phyloP scores from a whole-genome alignment of 495 filamentous ascomycete species.

The Penicillium subrubescens region DNA sequence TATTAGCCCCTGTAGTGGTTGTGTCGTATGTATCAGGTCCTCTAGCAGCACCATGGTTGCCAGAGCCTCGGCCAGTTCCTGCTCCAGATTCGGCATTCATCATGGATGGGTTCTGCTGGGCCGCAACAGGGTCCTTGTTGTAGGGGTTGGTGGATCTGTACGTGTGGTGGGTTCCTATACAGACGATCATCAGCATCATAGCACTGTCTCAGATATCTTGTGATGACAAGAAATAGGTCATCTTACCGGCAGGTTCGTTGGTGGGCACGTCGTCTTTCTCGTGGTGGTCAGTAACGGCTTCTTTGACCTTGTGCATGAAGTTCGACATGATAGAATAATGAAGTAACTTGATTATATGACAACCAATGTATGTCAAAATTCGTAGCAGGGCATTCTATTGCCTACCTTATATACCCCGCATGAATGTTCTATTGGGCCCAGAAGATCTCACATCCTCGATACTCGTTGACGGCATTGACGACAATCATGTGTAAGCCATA shows the following conservation, averaged over 20 bases:
- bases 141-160: slow-evolving; percentile 1
- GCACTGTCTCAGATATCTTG: background rate
- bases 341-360: background rate
- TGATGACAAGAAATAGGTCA: no score
- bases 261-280: background rate
- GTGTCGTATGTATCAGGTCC: slow-evolving; percentile 7
- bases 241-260: background rate
- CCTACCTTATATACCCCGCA: background rate
- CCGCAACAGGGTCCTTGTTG: background rate
- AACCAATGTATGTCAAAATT: background rate
- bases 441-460: background rate
- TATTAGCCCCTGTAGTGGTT: background rate
- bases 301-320: slow-evolving; percentile 70
- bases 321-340: slow-evolving; percentile 53
- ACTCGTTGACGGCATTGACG: background rate
- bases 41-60: background rate
- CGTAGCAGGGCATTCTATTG: background rate
- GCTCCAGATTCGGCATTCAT: background rate
- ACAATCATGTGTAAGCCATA: background rate
- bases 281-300: slow-evolving; percentile 48
- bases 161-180: background rate
- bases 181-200: background rate
- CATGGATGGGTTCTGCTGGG: slow-evolving; percentile 2
- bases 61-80: background rate
- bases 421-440: background rate